A percentile compares a stretch with the other conserved stretches of the same genome.
Conservation (phyloP, 164 flowering plant genomes). For the Nymphaea colorata region DNA sequence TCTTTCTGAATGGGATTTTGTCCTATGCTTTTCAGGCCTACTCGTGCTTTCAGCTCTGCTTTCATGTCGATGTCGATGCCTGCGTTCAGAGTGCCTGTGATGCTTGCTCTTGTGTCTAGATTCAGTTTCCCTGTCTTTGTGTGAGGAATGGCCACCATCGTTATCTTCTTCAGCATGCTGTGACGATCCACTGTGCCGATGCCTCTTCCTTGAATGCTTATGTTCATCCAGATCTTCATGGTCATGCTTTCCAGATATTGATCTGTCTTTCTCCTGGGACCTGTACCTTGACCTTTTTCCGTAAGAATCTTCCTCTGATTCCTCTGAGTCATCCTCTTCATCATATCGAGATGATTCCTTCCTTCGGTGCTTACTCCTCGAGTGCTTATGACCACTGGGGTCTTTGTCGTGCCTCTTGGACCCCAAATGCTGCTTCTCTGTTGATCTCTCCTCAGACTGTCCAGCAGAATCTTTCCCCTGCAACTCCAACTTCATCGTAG, state of each 20-base stretch:
- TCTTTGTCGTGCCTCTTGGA: not conserved
- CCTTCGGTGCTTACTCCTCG: slow-evolving; percentile 37
- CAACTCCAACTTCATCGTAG: slow-evolving; percentile 16
- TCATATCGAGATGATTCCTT: not conserved
- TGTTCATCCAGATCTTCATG: slow-evolving; percentile 20
- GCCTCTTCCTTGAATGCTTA: slow-evolving; percentile 39
- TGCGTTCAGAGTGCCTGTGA: slow-evolving; percentile 24
- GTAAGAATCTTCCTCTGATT: not conserved
- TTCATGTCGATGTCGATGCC: slow-evolving; percentile 1
- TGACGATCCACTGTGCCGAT: slow-evolving; percentile 39
- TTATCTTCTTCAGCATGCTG: slow-evolving; percentile 33
- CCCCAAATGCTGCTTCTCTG: not conserved
- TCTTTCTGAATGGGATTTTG: not conserved
- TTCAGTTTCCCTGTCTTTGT: slow-evolving; percentile 24
- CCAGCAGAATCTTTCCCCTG: slow-evolving; percentile 21
- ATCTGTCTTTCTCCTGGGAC: slow-evolving; percentile 4
- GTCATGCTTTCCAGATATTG: slow-evolving; percentile 29
- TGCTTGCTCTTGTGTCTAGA: slow-evolving; percentile 16
- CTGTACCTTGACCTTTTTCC: not conserved
- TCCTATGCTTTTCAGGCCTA: not conserved
- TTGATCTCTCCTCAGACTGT: slow-evolving; percentile 18
- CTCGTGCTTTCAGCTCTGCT: slow-evolving; percentile 8
- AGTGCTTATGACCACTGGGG: slow-evolving; percentile 1
- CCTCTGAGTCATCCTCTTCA: not conserved
- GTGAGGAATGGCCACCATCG: slow-evolving; percentile 31